Evolutionary conservation across 1,284 basidiomycete species (phyloP).

Genomic region (Heterobasidion parviporum): DNA sequence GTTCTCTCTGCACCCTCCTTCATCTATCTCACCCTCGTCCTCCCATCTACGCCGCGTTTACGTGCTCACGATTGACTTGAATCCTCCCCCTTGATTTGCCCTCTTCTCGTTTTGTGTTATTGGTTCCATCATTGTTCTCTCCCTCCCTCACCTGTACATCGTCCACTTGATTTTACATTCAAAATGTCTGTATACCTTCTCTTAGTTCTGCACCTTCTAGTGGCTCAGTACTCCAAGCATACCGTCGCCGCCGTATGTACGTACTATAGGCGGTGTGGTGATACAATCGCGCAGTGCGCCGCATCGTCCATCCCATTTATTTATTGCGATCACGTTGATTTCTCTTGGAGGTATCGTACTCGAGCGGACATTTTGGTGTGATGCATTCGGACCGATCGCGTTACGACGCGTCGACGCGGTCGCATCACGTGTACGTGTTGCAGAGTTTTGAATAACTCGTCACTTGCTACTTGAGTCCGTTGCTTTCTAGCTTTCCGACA

Average conservation of each 20-base stretch:
- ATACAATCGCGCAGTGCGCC: constrained; percentile 12
- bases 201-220: background rate
- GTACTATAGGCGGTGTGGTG: constrained; percentile 7
- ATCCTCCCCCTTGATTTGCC: background rate
- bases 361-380: background rate
- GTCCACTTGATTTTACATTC: constrained; percentile 1
- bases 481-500: background rate
- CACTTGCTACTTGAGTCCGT: background rate
- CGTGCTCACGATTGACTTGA: background rate
- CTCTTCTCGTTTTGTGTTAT: background rate
- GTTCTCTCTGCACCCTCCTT: background rate
- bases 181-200: constrained; percentile 3
- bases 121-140: background rate
- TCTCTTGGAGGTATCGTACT: background rate
- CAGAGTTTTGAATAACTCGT: background rate
- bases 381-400: background rate
- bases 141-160: background rate
- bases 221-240: constrained; percentile 1
- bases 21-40: background rate
- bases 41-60: background rate
- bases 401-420: background rate
- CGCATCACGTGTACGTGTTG: background rate
- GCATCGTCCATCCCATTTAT: constrained; percentile 9
- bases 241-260: constrained; percentile 10
- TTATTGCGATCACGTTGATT: constrained; percentile 1